A percentile compares a stretch with the other conserved stretches of the same genome.
phyloP scores from a whole-genome alignment of 2,329 filamentous ascomycete genomes.

The Coniochaeta sp. region DNA sequence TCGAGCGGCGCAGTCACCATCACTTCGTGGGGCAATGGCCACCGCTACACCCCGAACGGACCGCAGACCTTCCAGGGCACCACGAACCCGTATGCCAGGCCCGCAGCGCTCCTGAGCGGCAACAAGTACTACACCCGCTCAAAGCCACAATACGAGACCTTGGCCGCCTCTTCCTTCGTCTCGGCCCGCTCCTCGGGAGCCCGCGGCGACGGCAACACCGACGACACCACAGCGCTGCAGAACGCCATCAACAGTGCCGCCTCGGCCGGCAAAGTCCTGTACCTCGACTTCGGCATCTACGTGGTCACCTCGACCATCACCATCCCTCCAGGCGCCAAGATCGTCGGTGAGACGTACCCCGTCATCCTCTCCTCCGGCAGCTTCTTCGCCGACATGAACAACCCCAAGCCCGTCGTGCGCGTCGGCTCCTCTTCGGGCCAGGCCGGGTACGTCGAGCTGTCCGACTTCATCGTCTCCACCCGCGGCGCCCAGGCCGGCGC shows the following conservation, averaged over 20 bases:
- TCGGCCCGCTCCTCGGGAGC: slow-evolving; percentile 26
- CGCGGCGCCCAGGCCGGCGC: slow-evolving; percentile 60
- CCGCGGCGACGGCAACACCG: slow-evolving; percentile 45
- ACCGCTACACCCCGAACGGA: slow-evolving; percentile 45
- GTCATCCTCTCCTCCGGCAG: slow-evolving; percentile 47
- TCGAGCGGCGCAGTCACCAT: slow-evolving; percentile 42
- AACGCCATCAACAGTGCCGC: slow-evolving; percentile 44
- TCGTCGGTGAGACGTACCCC: slow-evolving; percentile 51
- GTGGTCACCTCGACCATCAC: slow-evolving; percentile 37
- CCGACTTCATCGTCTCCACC: slow-evolving; percentile 65
- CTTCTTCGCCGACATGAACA: slow-evolving; percentile 49
- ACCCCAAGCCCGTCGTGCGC: slow-evolving; percentile 57
- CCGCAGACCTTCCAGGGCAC: slow-evolving; percentile 38
- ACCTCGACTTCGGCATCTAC: slow-evolving; percentile 51
- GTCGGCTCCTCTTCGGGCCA: slow-evolving; percentile 51
- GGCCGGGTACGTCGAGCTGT: slow-evolving; percentile 58
- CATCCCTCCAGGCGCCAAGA: slow-evolving; percentile 35
- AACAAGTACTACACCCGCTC: slow-evolving; percentile 52
- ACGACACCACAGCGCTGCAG: slow-evolving; percentile 55
- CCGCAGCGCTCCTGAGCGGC: slow-evolving; percentile 43
- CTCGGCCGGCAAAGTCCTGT: slow-evolving; percentile 40
- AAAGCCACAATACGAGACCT: slow-evolving; percentile 63
- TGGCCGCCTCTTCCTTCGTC: slow-evolving; percentile 51
- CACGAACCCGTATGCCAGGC: slow-evolving; percentile 36
- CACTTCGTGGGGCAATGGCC: slow-evolving; percentile 60